Conservation (phyloP, 2,329 filamentous ascomycete genomes). For the Aureobasidium sp. region DNA sequence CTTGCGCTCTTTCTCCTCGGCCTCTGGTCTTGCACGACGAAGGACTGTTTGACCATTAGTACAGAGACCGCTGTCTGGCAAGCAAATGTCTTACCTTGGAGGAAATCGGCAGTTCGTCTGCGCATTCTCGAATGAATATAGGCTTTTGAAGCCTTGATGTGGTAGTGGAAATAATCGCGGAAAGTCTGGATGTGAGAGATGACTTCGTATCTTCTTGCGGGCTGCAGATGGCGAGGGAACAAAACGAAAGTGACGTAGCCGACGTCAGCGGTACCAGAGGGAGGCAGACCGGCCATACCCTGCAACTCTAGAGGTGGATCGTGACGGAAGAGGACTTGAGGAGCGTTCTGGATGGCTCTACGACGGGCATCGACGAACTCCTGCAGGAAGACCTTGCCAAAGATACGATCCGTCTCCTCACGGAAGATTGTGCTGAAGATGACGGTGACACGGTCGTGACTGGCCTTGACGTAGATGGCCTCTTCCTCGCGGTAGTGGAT, state of each 20-base stretch:
- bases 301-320: conserved; percentile 90
- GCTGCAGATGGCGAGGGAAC: conserved; percentile 89
- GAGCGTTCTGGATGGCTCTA: conserved; percentile 94
- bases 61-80: neutral
- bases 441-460: conserved; percentile 93
- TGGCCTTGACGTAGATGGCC: conserved; percentile 97
- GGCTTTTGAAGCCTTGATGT: conserved; percentile 98
- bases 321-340: conserved; percentile 92
- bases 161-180: conserved; percentile 99
- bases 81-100: conserved; percentile 63
- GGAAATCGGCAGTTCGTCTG: conserved; percentile 93
- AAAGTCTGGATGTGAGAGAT: conserved; percentile 99
- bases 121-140: conserved; percentile 99
- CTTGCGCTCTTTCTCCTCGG: conserved; percentile 95
- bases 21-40: conserved; percentile 87
- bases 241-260: conserved; percentile 98
- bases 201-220: conserved; percentile 83
- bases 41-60: conserved; percentile 57
- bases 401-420: conserved; percentile 95
- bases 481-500: conserved; percentile 99
- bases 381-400: conserved; percentile 96
- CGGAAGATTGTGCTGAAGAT: conserved; percentile 98
- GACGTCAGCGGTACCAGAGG: conserved; percentile 72
- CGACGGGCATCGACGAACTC: conserved; percentile 96
- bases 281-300: conserved; percentile 73